phyloP scores from a whole-genome alignment of 495 filamentous ascomycete species.

The Aspergillus homomorphus region DNA sequence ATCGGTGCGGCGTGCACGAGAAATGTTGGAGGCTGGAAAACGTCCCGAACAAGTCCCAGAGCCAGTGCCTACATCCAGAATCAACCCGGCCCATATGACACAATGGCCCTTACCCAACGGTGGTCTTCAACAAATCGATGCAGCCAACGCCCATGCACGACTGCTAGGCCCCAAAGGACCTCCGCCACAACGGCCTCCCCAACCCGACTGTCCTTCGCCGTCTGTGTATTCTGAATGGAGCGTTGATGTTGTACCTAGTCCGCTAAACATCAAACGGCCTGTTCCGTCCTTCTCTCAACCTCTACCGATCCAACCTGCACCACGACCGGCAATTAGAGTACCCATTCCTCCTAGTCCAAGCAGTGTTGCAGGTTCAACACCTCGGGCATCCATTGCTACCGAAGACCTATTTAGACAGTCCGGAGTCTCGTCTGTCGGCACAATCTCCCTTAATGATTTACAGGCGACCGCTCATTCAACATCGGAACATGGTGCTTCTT shows the following conservation, averaged over 20 bases:
- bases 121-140: conserved; percentile 27
- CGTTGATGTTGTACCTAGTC: conserved; percentile 47
- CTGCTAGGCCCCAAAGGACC: conserved; percentile 51
- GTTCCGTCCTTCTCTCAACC: conserved; percentile 50
- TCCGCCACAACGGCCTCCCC: conserved; percentile 65
- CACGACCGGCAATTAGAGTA: conserved; percentile 26
- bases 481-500: conserved; percentile 5
- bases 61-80: conserved; percentile 14
- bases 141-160: conserved; percentile 35
- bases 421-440: conserved; percentile 28
- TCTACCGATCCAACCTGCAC: conserved; percentile 30
- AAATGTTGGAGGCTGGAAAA: conserved; percentile 51
- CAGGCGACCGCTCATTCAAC: conserved; percentile 11
- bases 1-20: conserved; percentile 49
- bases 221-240: conserved; percentile 48
- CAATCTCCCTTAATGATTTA: conserved; percentile 33
- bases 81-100: conserved; percentile 29
- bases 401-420: conserved; percentile 38
- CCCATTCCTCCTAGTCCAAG: conserved; percentile 35
- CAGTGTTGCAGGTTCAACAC: conserved; percentile 24
- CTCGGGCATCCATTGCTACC: conserved; percentile 30
- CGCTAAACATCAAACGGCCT: conserved; percentile 47
- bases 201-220: conserved; percentile 48
- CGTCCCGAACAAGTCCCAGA: conserved; percentile 34
- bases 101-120: conserved; percentile 45